A percentile compares a stretch with the other conserved stretches of the same genome.
Evolutionary conservation across 495 filamentous ascomycete species (phyloP).

Genomic region (Penicillium egyptiacum): DNA sequence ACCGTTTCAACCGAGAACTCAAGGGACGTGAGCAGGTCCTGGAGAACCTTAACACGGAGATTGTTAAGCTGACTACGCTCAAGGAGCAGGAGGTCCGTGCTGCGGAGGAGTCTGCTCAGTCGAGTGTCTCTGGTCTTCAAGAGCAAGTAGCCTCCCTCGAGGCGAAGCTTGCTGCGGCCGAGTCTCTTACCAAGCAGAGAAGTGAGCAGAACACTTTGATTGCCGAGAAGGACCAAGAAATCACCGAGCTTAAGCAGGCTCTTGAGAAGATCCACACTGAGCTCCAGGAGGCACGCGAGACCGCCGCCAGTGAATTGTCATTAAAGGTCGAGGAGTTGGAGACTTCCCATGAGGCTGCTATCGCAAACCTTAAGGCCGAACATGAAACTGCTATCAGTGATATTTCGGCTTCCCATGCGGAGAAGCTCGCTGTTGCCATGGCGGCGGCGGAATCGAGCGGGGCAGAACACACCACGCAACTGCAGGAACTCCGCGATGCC

Average conservation of each 20-base stretch:
- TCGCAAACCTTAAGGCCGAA: slow-evolving; percentile 37
- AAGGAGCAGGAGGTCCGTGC: slow-evolving; percentile 45
- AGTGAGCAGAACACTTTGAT: slow-evolving; percentile 31
- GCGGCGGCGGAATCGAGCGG: slow-evolving; percentile 36
- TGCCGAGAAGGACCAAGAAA: slow-evolving; percentile 42
- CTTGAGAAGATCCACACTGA: slow-evolving; percentile 38
- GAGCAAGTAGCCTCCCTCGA: slow-evolving; percentile 43
- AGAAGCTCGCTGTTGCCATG: slow-evolving; percentile 38
- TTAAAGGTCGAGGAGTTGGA: slow-evolving; percentile 45
- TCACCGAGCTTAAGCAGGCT: slow-evolving; percentile 38
- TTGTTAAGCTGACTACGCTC: slow-evolving; percentile 38
- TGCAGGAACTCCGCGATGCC: slow-evolving; percentile 43
- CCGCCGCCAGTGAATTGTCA: slow-evolving; percentile 31
- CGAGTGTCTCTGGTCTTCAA: slow-evolving; percentile 32
- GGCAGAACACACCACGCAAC: slow-evolving; percentile 36
- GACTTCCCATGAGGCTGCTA: slow-evolving; percentile 35
- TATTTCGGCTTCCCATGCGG: slow-evolving; percentile 33
- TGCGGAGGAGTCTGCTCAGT: slow-evolving; percentile 43
- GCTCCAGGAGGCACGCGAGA: slow-evolving; percentile 35
- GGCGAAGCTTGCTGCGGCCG: slow-evolving; percentile 38
- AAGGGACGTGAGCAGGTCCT: slow-evolving; percentile 46
- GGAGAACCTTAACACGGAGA: slow-evolving; percentile 44
- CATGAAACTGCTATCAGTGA: slow-evolving; percentile 39
- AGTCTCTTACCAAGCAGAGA: slow-evolving; percentile 31
- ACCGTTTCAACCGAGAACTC: slow-evolving; percentile 40